A percentile compares a stretch with the other conserved stretches of the same genome.
phyloP scores from a whole-genome alignment of 495 filamentous ascomycete species.

The Cenococcum geophilum region DNA sequence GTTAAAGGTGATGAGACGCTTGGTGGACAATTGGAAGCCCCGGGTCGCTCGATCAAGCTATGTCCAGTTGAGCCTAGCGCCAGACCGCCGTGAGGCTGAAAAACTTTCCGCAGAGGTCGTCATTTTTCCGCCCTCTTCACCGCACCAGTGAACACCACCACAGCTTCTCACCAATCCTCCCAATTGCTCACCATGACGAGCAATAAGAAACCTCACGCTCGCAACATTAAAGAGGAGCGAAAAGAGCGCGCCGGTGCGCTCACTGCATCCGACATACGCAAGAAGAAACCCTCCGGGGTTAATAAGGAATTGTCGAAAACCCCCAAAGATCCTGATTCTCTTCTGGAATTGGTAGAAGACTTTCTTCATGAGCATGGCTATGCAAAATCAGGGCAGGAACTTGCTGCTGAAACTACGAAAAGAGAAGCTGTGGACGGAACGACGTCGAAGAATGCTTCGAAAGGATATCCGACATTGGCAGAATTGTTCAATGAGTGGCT shows the following conservation, averaged over 20 bases:
- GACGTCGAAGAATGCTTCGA: conserved; percentile 1
- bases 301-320: conserved; percentile 1
- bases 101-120: neutral
- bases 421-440: conserved; percentile 4
- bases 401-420: conserved; percentile 12
- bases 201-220: conserved; percentile 12
- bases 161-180: neutral
- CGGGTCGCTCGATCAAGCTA: neutral
- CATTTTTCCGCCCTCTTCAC: neutral
- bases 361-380: conserved; percentile 29
- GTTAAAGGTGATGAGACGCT: neutral
- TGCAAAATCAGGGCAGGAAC: conserved; percentile 12
- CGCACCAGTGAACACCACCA: neutral
- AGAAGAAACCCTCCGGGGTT: conserved; percentile 5
- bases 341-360: conserved; percentile 22
- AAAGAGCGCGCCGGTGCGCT: neutral
- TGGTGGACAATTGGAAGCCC: neutral
- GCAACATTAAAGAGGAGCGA: neutral
- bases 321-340: conserved; percentile 17
- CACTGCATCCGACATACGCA: neutral
- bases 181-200: conserved; percentile 16
- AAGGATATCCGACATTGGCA: conserved; percentile 14
- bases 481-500: conserved; percentile 27
- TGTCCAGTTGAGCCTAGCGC: neutral
- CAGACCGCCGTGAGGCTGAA: neutral